A percentile compares a stretch with the other conserved stretches of the same genome.
Evolutionary conservation across 2,329 filamentous ascomycete species (phyloP).

Genomic region (Leptoxyphium fumago): DNA sequence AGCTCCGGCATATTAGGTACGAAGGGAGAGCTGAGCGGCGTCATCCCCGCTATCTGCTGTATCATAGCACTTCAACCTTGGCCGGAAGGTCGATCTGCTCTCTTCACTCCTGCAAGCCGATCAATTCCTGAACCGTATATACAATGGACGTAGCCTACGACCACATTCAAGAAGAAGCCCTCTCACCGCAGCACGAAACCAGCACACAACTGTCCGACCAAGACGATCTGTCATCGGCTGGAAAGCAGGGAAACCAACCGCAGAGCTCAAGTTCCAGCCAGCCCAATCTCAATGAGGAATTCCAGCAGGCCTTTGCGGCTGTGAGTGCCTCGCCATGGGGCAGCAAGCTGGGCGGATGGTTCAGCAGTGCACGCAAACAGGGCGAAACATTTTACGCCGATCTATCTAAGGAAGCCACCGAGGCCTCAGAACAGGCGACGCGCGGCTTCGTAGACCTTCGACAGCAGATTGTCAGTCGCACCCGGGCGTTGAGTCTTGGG

Average conservation of each 20-base stretch:
- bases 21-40: too few species aligned
- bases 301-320: constrained; percentile 90
- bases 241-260: constrained; percentile 18
- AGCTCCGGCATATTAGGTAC: too few species aligned
- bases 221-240: constrained; percentile 21
- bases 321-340: constrained; percentile 90
- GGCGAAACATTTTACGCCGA: constrained; percentile 80
- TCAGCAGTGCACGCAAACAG: constrained; percentile 82
- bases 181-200: constrained; percentile 33
- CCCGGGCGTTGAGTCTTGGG: constrained; percentile 12
- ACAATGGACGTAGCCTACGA: constrained; percentile 94
- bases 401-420: constrained; percentile 64
- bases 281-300: constrained; percentile 57
- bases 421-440: constrained; percentile 53
- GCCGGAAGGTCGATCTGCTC: too few species aligned
- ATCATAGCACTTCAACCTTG: too few species aligned
- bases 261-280: constrained; percentile 1
- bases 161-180: constrained; percentile 76
- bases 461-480: constrained; percentile 17
- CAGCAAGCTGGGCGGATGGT: constrained; percentile 69
- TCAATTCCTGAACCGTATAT: too few species aligned
- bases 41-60: too few species aligned
- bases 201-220: constrained; percentile 25
- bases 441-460: constrained; percentile 63
- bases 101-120: too few species aligned